These are phyloP conservation scores for Gossypium mustelinum DNA, from an alignment of 345 rosid species.

Conservation along the genomic window DNA sequence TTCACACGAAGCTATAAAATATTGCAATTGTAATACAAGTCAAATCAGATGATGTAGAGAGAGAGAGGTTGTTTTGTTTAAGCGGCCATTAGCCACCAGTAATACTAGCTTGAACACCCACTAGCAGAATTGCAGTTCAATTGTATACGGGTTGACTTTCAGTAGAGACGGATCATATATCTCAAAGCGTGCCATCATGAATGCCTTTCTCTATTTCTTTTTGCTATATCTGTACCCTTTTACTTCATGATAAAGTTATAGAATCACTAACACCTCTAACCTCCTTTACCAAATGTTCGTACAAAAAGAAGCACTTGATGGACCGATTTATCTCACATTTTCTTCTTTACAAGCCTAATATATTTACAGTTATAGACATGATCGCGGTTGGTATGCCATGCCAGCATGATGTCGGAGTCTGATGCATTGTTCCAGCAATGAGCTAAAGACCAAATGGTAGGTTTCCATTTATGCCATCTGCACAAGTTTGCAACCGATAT, in stretches of 20 bases:
- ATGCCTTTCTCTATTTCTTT: constrained; percentile 12
- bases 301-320: not conserved
- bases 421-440: constrained; percentile 9
- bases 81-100: not conserved
- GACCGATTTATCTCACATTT: constrained; percentile 15
- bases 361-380: constrained; percentile 33
- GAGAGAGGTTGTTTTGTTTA: not conserved
- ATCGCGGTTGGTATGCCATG: constrained; percentile 12
- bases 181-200: not conserved
- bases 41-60: not conserved
- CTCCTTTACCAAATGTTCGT: constrained; percentile 14
- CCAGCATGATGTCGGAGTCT: not conserved
- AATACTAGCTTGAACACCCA: not conserved
- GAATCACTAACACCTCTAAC: constrained; percentile 16
- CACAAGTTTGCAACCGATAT: constrained; percentile 21
- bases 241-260: constrained; percentile 10
- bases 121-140: constrained; percentile 5
- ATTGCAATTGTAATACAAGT: no score
- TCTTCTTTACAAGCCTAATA: constrained; percentile 35
- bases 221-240: constrained; percentile 3
- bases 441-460: not conserved
- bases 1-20: not conserved
- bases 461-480: constrained; percentile 29
- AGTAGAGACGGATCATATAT: not conserved
- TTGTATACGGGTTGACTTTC: not conserved